These are phyloP conservation scores for Huntiella moniliformis DNA, from an alignment of 2,329 filamentous ascomycete species.

Conservation along the genomic window DNA sequence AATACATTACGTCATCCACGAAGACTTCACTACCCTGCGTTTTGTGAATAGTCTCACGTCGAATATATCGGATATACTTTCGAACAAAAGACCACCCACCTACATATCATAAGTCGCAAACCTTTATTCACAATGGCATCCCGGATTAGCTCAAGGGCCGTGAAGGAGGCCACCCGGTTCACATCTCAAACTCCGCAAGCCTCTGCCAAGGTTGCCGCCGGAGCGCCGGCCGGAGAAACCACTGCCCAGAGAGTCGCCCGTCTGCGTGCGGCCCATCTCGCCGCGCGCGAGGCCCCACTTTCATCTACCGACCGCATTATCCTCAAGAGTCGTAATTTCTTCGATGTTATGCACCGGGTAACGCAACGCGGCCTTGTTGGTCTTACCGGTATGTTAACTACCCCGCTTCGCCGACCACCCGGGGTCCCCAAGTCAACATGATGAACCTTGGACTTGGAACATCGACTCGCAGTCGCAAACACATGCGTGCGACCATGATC, in stretches of 20 bases:
- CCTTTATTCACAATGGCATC: slow-evolving; percentile 20
- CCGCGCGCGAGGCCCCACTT: slow-evolving; percentile 40
- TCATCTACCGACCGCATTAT: slow-evolving; percentile 34
- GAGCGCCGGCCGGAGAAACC: slow-evolving; percentile 32
- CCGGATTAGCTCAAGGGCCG: slow-evolving; percentile 41
- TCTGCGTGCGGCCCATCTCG: slow-evolving; percentile 46
- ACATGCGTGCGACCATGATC: not conserved
- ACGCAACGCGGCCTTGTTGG: slow-evolving; percentile 35
- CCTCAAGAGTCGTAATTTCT: slow-evolving; percentile 27
- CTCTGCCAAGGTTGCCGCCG: slow-evolving; percentile 34
- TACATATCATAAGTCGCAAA: not conserved
- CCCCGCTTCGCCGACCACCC: not conserved
- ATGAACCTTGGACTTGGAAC: no score
- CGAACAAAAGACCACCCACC: not conserved
- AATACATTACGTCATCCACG: no score
- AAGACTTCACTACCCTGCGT: not conserved
- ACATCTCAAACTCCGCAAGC: slow-evolving; percentile 40
- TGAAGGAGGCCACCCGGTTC: slow-evolving; percentile 62
- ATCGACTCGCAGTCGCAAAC: no score
- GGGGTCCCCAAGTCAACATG: no score
- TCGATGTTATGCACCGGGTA: slow-evolving; percentile 37
- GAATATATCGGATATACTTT: not conserved
- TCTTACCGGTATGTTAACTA: slow-evolving; percentile 32
- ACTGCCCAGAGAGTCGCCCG: slow-evolving; percentile 51
- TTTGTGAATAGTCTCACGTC: not conserved